Conservation (phyloP, 441 rosid species). For the Croton laevigatus region DNA sequence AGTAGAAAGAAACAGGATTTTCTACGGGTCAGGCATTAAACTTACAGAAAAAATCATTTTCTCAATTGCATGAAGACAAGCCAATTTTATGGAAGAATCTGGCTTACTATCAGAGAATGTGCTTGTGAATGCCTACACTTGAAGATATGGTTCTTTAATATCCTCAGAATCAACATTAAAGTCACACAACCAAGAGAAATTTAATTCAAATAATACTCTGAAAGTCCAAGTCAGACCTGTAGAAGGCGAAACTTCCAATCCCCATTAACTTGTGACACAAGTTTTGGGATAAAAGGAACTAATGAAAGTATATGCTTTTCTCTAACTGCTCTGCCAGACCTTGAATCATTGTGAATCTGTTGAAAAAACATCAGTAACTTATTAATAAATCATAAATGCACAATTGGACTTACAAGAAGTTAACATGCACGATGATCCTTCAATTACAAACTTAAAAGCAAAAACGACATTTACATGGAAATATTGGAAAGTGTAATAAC, state of each 20-base stretch:
- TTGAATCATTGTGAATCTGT: constrained; percentile 42
- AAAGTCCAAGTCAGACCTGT: constrained; percentile 48
- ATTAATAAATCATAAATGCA: not conserved
- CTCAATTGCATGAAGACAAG: constrained; percentile 59
- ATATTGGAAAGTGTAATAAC: not conserved
- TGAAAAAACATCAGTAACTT: constrained; percentile 7
- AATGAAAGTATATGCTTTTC: constrained; percentile 51
- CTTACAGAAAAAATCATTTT: constrained; percentile 81
- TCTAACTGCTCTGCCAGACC: constrained; percentile 39
- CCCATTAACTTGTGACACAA: constrained; percentile 39
- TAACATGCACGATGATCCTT: not conserved
- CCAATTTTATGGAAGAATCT: constrained; percentile 57
- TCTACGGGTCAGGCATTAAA: constrained; percentile 14
- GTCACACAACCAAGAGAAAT: constrained; percentile 16
- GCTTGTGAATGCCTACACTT: constrained; percentile 78
- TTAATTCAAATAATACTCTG: not conserved
- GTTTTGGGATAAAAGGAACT: constrained; percentile 68
- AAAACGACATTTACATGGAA: not conserved
- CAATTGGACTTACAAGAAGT: not conserved
- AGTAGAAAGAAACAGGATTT: not conserved
- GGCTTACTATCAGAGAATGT: constrained; percentile 65
- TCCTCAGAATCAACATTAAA: constrained; percentile 8
- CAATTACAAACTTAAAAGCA: not conserved
- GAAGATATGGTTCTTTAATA: constrained; percentile 14
- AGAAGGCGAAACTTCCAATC: constrained; percentile 64